Conservation (phyloP, 495 filamentous ascomycete genomes). For the Hapsidospora chrysogenum region DNA sequence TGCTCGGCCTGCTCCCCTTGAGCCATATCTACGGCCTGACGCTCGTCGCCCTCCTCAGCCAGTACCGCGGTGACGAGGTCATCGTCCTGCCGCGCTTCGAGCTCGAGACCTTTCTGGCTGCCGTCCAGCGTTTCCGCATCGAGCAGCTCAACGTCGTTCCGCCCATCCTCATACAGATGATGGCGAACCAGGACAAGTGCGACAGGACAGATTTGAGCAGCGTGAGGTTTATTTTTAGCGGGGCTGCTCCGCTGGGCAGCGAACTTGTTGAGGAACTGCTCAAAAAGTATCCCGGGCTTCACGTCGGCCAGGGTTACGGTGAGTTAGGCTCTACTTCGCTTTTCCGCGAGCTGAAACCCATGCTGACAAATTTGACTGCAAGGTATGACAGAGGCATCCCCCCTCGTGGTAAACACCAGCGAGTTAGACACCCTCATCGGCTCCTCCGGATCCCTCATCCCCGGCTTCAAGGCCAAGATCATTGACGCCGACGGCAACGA, state of each 20-base stretch:
- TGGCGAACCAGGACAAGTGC: slow-evolving; percentile 44
- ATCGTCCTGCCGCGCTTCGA: slow-evolving; percentile 83
- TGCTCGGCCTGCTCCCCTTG: slow-evolving; percentile 61
- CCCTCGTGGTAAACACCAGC: slow-evolving; percentile 51
- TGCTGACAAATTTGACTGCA: background rate
- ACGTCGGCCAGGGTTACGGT: slow-evolving; percentile 72
- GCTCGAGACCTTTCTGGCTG: slow-evolving; percentile 40
- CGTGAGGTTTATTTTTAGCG: slow-evolving; percentile 51
- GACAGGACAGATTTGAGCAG: slow-evolving; percentile 61
- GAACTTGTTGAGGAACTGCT: slow-evolving; percentile 59
- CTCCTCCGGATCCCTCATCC: slow-evolving; percentile 55
- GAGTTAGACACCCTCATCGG: slow-evolving; percentile 54
- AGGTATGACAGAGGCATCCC: slow-evolving; percentile 71
- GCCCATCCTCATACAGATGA: slow-evolving; percentile 71
- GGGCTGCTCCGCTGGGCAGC: slow-evolving; percentile 67
- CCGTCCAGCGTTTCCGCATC: slow-evolving; percentile 63
- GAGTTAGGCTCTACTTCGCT: slow-evolving; percentile 5
- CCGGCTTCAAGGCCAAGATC: slow-evolving; percentile 50
- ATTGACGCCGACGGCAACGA: slow-evolving; percentile 59
- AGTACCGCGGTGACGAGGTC: slow-evolving; percentile 61
- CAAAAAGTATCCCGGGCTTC: slow-evolving; percentile 45
- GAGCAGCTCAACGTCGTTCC: slow-evolving; percentile 56
- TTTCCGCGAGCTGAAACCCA: background rate
- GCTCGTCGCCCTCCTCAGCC: slow-evolving; percentile 49
- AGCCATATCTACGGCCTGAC: slow-evolving; percentile 80